A percentile compares a stretch with the other conserved stretches of the same genome.
These are phyloP conservation scores for Haplographium delicatum DNA, from an alignment of 495 filamentous ascomycete species.

Conservation along the genomic window DNA sequence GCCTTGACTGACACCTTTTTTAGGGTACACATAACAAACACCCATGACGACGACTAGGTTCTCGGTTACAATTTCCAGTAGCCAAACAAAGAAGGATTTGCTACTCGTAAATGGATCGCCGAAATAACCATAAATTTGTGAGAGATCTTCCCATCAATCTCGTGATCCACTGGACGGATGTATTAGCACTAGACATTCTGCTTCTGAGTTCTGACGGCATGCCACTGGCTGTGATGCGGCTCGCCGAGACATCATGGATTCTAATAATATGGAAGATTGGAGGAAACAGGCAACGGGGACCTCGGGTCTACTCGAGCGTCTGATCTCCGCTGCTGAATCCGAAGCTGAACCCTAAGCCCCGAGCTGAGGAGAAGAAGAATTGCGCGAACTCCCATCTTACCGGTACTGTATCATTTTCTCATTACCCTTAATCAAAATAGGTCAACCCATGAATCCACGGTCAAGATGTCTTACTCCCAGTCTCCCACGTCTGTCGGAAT, in stretches of 20 bases:
- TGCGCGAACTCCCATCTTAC: not conserved
- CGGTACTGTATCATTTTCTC: not conserved
- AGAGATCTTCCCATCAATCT: not conserved
- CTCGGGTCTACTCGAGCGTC: not conserved
- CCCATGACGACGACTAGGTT: too few relatives aligned
- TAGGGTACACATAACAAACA: too few relatives aligned
- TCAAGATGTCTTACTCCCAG: constrained; percentile 16
- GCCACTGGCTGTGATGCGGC: constrained; percentile 15
- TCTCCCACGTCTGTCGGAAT: constrained; percentile 3
- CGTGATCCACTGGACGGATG: constrained; percentile 11
- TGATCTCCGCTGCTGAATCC: too few relatives aligned
- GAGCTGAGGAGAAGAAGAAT: too few relatives aligned
- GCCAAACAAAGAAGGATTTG: too few relatives aligned
- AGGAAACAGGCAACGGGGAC: constrained; percentile 2
- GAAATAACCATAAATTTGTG: not conserved
- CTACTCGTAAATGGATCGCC: too few relatives aligned
- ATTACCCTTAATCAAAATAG: constrained; percentile 1
- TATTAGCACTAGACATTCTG: constrained; percentile 2
- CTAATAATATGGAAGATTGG: constrained; percentile 1
- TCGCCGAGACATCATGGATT: constrained; percentile 19
- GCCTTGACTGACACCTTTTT: too few relatives aligned
- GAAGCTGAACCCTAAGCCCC: too few relatives aligned
- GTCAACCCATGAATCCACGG: constrained; percentile 14
- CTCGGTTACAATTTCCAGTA: too few relatives aligned
- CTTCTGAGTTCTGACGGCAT: constrained; percentile 5